Conservation (phyloP, 176 grass and related monocot genomes). For the Phyllostachys edulis region DNA sequence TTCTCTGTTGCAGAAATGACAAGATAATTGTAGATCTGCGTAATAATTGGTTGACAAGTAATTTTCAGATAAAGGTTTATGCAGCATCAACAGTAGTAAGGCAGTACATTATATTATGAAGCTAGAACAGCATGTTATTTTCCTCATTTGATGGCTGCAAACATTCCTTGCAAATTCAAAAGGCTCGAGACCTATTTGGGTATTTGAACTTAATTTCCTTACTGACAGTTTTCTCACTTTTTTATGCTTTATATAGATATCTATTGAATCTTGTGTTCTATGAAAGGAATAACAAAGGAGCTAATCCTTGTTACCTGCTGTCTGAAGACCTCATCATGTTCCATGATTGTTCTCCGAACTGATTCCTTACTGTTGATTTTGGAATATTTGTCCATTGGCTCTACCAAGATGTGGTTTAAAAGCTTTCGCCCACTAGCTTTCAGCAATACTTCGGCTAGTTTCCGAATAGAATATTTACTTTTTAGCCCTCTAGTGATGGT, state of each 20-base stretch:
- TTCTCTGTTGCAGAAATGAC: conserved; percentile 3
- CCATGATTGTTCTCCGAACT: conserved; percentile 66
- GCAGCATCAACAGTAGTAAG: conserved; percentile 4
- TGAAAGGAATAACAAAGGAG: background rate
- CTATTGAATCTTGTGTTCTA: background rate
- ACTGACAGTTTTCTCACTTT: background rate
- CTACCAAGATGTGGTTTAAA: conserved; percentile 23
- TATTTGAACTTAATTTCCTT: background rate
- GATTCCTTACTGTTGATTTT: conserved; percentile 46
- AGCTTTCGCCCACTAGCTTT: conserved; percentile 28
- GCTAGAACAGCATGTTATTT: background rate
- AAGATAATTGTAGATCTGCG: background rate
- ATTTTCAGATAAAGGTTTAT: conserved; percentile 24
- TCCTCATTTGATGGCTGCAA: conserved; percentile 18
- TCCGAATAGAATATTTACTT: conserved; percentile 34
- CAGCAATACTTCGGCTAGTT: conserved; percentile 40
- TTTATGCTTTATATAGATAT: background rate
- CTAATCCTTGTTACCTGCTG: conserved; percentile 54
- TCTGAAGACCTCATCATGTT: conserved; percentile 79
- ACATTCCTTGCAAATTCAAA: background rate
- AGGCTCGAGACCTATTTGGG: background rate
- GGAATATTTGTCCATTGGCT: conserved; percentile 56
- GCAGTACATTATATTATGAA: conserved; percentile 14
- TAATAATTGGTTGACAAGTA: conserved; percentile 2
- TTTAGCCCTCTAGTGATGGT: conserved; percentile 11